Conservation (phyloP, 2,329 filamentous ascomycete species). For the Albifimbria verrucaria region DNA sequence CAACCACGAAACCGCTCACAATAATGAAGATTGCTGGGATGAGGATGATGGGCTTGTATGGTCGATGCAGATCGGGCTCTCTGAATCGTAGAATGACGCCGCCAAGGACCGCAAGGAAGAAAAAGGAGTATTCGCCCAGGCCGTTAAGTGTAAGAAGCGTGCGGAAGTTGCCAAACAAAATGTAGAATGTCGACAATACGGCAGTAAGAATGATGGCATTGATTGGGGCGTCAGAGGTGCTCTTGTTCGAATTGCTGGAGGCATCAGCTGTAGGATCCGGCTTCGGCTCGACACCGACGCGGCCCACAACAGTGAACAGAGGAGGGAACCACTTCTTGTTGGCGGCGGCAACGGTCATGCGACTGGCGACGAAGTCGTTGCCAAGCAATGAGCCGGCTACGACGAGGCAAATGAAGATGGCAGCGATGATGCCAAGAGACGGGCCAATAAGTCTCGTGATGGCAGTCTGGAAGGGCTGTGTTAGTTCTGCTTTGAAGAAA, state of each 20-base stretch:
- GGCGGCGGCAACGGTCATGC: slow-evolving; percentile 58
- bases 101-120: slow-evolving; percentile 60
- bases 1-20: slow-evolving; percentile 58
- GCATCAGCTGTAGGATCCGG: not conserved
- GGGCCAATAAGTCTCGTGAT: slow-evolving; percentile 53
- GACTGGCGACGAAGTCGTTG: slow-evolving; percentile 60
- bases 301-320: slow-evolving; percentile 41
- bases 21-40: slow-evolving; percentile 51
- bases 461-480: slow-evolving; percentile 39
- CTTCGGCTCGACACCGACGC: slow-evolving; percentile 28
- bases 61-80: slow-evolving; percentile 51
- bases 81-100: slow-evolving; percentile 53
- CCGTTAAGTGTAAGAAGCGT: slow-evolving; percentile 59
- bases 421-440: slow-evolving; percentile 50
- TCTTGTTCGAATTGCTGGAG: slow-evolving; percentile 8
- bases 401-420: slow-evolving; percentile 55
- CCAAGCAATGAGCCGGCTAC: slow-evolving; percentile 60
- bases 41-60: slow-evolving; percentile 51
- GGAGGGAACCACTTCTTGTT: slow-evolving; percentile 49
- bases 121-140: slow-evolving; percentile 60
- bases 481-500: not conserved
- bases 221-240: slow-evolving; percentile 45
- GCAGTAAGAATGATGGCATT: slow-evolving; percentile 51
- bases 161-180: slow-evolving; percentile 58
- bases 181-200: slow-evolving; percentile 51